These are phyloP conservation scores for Rubia peregrina DNA, from an alignment of 305 asterid species.

Conservation along the genomic window DNA sequence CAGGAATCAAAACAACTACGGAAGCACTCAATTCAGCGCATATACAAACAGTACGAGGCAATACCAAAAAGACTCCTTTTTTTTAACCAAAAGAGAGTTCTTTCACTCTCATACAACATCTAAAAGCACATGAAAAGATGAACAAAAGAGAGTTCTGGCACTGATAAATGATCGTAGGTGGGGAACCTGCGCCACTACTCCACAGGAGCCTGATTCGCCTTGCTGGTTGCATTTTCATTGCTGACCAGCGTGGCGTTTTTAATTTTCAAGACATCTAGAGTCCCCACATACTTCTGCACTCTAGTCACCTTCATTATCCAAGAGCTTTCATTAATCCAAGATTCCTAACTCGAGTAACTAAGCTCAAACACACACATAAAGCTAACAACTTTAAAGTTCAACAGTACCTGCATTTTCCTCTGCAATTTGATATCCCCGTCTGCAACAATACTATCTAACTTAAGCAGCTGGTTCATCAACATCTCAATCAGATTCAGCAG, in stretches of 20 bases:
- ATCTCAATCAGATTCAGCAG: constrained; percentile 50
- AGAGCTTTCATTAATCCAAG: neutral
- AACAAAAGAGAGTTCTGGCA: constrained; percentile 18
- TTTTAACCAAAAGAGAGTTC: no score
- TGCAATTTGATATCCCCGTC: constrained; percentile 74
- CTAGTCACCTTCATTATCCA: constrained; percentile 45
- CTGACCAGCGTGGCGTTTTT: constrained; percentile 39
- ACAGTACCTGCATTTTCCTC: constrained; percentile 81
- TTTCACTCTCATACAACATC: no score
- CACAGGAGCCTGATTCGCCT: neutral
- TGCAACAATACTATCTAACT: constrained; percentile 58
- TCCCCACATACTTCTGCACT: constrained; percentile 74
- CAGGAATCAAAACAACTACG: no score
- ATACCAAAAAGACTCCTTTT: no score
- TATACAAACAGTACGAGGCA: no score
- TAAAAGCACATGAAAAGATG: no score
- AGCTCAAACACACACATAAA: neutral
- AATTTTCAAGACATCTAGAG: constrained; percentile 66
- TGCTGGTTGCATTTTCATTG: constrained; percentile 28
- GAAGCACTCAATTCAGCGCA: no score
- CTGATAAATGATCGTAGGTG: constrained; percentile 31
- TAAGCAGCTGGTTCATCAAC: constrained; percentile 76
- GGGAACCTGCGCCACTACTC: constrained; percentile 31
- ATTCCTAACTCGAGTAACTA: neutral
- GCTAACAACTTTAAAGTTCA: neutral